phyloP scores from a whole-genome alignment of 192 early-diverging fungal genomes.

The Backusella tuberculispora region DNA sequence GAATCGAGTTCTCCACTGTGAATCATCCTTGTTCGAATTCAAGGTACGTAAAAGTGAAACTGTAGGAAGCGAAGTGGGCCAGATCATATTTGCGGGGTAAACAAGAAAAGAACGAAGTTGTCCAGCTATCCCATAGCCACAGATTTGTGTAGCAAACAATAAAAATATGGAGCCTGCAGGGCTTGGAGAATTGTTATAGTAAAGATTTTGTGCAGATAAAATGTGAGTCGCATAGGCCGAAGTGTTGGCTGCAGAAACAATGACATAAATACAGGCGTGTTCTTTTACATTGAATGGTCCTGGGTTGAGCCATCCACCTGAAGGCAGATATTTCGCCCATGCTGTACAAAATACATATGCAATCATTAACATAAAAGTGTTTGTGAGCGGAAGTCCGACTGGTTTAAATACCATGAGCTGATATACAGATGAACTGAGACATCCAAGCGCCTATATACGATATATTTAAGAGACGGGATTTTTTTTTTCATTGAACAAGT shows the following conservation, averaged over 20 bases:
- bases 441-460: constrained; percentile 42
- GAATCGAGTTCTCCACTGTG: constrained; percentile 35
- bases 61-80: constrained; percentile 54
- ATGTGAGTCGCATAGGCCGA: constrained; percentile 45
- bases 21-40: constrained; percentile 21
- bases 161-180: constrained; percentile 28
- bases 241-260: constrained; percentile 48
- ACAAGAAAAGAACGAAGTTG: constrained; percentile 50
- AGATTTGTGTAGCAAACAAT: constrained; percentile 34
- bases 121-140: constrained; percentile 48
- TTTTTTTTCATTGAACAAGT: neutral
- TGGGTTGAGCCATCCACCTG: constrained; percentile 46
- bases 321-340: constrained; percentile 64
- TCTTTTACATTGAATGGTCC: constrained; percentile 55
- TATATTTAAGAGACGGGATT: neutral
- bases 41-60: constrained; percentile 51
- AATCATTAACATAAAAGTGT: constrained; percentile 73
- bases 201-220: constrained; percentile 46
- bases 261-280: constrained; percentile 49
- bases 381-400: constrained; percentile 67
- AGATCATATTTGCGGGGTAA: constrained; percentile 55
- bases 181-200: constrained; percentile 37
- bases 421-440: constrained; percentile 60
- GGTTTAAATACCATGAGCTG: constrained; percentile 84
- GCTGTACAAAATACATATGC: constrained; percentile 73